Evolutionary conservation across 495 filamentous ascomycete species (phyloP), one percentile per base, ranked within the genome.

Genomic region (Penicillium psychrofluorescens): DNA sequence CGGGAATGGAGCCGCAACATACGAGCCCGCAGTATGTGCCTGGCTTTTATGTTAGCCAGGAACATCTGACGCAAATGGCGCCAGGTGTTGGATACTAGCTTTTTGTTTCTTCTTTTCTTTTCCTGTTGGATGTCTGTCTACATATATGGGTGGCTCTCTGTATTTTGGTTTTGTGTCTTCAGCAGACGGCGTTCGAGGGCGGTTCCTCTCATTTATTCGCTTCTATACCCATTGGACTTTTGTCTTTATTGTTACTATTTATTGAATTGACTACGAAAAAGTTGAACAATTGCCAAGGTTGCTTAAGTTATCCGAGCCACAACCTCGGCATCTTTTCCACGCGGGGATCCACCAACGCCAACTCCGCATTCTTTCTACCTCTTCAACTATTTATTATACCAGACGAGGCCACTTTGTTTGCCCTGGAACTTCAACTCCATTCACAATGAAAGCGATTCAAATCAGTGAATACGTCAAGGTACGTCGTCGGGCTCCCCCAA

Each of bases 401-500:
- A 22, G 22, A 22, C 22, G 4, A 22, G 2, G 4, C 22, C 6
- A 22, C 22, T 22, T 22, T 2, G 22, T 22, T 22, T 22, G 22
- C 4, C 22, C 22, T 22, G 22, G 22, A 6, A 22, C 22, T 22
- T 22, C 27, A 48, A 32, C 29, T 29, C 9, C 9, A 34, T 28
- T n/a, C 2, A 28, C 12, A 36, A 96, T 96, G 90, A 81, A 80
- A 50, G 90, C 80, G 48, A 88, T 96, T 47, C 86, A 95, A 66
- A 54, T 96, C 41, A 77, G 71, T 51, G 64, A 86, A 72, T 95
- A 94, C 56, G 86, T 95, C 66, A 84, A 87, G 72, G 89, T 84
- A 65, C 48, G 58, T 45, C 22, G 22, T 22, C 22, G 22, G 22
- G 4, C 3, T 22, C 22, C 22, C 4, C 22, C 0, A 22, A 22